Percentiles rank a stretch among this genome's conserved stretches.
phyloP scores from a whole-genome alignment of 495 filamentous ascomycete species.

The Xylaria bambusicola region DNA sequence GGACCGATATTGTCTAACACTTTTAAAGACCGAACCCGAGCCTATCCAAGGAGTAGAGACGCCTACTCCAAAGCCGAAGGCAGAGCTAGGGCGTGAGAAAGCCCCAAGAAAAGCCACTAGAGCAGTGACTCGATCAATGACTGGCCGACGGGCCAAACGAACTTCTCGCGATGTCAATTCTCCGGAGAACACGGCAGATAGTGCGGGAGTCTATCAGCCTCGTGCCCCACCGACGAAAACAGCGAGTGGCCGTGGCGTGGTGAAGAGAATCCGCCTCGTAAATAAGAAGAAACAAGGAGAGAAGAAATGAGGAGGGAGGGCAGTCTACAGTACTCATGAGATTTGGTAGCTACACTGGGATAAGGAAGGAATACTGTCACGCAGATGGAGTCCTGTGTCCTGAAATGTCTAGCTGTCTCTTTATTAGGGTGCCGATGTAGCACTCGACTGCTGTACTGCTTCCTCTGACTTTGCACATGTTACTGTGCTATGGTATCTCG shows the following conservation, averaged over 20 bases:
- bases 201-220: neutral
- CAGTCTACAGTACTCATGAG: too few relatives aligned
- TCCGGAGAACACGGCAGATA: neutral
- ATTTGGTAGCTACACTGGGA: too few relatives aligned
- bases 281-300: neutral
- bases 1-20: neutral
- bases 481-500: neutral
- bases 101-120: neutral
- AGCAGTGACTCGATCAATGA: neutral
- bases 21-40: neutral
- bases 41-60: neutral
- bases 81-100: neutral
- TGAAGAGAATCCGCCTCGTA: neutral
- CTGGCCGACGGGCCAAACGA: neutral
- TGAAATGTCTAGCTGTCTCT: too few relatives aligned
- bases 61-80: neutral
- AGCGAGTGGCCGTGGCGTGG: slow-evolving; percentile 1
- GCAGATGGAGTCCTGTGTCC: too few relatives aligned
- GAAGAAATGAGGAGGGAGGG: neutral
- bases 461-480: neutral
- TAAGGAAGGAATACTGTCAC: too few relatives aligned
- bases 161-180: neutral
- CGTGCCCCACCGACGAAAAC: neutral
- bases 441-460: neutral
- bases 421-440: too few relatives aligned